Evolutionary conservation across 225 moss, liverwort and hornwort genomes (phyloP).

Genomic region (Pleurozium schreberi): DNA sequence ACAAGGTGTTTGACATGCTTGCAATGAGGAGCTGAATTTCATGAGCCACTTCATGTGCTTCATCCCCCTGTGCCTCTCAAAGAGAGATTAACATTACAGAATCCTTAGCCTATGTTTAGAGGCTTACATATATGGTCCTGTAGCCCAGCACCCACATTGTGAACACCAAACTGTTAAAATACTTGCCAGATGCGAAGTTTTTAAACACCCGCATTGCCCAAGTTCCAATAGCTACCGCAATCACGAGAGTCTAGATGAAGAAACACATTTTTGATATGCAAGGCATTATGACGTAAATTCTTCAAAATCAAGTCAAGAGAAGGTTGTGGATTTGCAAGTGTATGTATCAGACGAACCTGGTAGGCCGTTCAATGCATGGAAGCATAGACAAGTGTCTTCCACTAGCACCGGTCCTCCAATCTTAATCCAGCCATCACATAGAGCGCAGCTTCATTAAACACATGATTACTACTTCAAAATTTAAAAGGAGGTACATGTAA

Average conservation of each 20-base stretch:
- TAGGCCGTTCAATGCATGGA: constrained; percentile 87
- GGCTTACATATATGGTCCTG: constrained; percentile 98
- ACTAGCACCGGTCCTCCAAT: constrained; percentile 94
- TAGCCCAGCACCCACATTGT: constrained; percentile 21
- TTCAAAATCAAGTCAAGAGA: background rate
- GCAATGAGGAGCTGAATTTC: background rate
- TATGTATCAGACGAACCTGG: constrained; percentile 46
- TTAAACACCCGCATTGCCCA: background rate
- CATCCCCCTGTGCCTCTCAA: constrained; percentile 4
- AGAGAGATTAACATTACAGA: background rate
- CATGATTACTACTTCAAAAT: background rate
- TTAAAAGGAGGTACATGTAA: background rate
- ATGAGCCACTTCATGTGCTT: background rate
- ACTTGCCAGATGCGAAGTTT: background rate
- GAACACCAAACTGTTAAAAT: background rate
- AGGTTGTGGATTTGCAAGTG: background rate
- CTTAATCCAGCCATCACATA: constrained; percentile 24
- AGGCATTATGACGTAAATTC: background rate
- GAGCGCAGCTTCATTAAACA: background rate
- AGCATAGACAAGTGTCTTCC: constrained; percentile 98
- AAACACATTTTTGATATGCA: background rate
- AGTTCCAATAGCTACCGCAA: background rate
- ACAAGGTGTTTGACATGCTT: background rate
- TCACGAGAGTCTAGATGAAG: background rate
- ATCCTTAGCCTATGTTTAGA: constrained; percentile 22